Conservation (phyloP, 148 eudicot species). For the Cornus suecica region DNA sequence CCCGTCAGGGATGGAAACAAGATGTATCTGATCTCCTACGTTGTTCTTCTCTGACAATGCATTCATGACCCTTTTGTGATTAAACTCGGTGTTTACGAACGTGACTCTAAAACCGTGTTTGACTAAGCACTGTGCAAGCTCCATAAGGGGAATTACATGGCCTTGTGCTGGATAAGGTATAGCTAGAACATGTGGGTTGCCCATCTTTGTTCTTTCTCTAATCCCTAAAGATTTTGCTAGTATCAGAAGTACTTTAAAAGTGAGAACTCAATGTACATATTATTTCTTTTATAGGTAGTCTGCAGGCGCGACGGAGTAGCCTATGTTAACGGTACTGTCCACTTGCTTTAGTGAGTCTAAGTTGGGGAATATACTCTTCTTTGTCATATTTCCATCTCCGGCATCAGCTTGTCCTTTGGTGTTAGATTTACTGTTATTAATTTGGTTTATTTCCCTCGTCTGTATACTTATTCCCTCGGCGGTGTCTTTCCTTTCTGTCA, state of each 20-base stretch:
- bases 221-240: neutral
- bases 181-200: conserved; percentile 11
- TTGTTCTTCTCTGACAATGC: neutral
- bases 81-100: conserved; percentile 16
- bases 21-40: conserved; percentile 6
- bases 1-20: conserved; percentile 24
- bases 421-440: neutral
- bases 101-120: conserved; percentile 17
- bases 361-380: neutral
- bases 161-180: conserved; percentile 27
- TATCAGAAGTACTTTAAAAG: neutral
- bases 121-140: conserved; percentile 10
- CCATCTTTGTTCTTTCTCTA: neutral
- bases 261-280: neutral
- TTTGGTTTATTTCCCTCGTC: neutral
- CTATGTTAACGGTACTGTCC: neutral
- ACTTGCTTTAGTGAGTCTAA: neutral
- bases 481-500: neutral
- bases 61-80: conserved; percentile 12
- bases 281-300: neutral
- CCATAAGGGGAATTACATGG: conserved; percentile 23
- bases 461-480: neutral
- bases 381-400: neutral
- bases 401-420: neutral
- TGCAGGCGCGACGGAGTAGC: neutral